These are phyloP conservation scores for Adansonia grandidieri DNA, from an alignment of 441 rosid species.

Conservation along the genomic window DNA sequence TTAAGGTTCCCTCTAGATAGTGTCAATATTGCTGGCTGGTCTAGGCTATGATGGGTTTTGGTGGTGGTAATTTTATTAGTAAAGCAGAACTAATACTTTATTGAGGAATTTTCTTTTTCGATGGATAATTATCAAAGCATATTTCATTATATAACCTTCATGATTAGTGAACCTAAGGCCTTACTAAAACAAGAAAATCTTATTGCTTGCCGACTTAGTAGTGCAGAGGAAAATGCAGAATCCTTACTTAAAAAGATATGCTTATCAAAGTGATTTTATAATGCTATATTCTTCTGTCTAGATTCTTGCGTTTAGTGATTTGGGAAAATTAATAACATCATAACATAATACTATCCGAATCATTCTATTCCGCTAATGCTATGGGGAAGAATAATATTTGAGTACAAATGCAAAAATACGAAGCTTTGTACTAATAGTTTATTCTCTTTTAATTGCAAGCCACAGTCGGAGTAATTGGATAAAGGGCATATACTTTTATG, in stretches of 20 bases:
- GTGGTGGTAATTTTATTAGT: slow-evolving; percentile 39
- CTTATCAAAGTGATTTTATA: neutral
- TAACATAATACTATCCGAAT: neutral
- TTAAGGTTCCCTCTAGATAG: slow-evolving; percentile 21
- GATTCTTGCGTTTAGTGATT: neutral
- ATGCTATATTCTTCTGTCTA: neutral
- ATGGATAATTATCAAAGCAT: slow-evolving; percentile 17
- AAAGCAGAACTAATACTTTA: slow-evolving; percentile 37
- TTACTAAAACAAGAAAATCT: slow-evolving; percentile 25
- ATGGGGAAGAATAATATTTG: no score
- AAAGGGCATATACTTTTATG: neutral
- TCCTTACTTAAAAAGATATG: neutral
- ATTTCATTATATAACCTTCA: slow-evolving; percentile 9
- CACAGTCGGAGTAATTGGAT: neutral
- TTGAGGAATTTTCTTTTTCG: slow-evolving; percentile 17
- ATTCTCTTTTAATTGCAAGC: neutral
- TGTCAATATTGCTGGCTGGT: slow-evolving; percentile 25
- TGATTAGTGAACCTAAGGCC: slow-evolving; percentile 11
- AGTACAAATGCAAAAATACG: neutral
- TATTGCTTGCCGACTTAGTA: slow-evolving; percentile 30
- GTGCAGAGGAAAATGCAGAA: neutral
- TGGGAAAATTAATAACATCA: neutral
- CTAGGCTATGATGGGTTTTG: slow-evolving; percentile 45
- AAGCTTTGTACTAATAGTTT: neutral
- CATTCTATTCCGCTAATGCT: neutral